These are phyloP conservation scores for Eremothecium coryli DNA, from an alignment of 1,139 yeast species.

Conservation along the genomic window DNA sequence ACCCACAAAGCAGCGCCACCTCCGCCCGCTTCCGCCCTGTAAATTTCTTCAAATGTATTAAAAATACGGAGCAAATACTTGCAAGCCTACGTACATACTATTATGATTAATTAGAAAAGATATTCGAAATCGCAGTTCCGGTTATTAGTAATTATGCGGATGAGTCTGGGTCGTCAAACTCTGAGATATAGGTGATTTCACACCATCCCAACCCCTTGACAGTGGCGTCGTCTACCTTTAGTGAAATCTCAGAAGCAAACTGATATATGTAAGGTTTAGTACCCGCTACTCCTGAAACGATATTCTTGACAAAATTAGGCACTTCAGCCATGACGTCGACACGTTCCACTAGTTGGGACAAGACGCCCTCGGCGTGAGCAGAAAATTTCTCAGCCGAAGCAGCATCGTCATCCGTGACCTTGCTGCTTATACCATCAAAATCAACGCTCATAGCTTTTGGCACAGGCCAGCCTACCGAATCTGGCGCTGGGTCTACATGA, in stretches of 20 bases:
- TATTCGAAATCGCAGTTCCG: no score
- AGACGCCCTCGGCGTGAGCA: constrained; percentile 44
- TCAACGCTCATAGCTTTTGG: constrained; percentile 61
- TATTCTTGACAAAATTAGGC: constrained; percentile 85
- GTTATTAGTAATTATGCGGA: no score
- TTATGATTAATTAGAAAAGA: no score
- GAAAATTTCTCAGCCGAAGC: constrained; percentile 26
- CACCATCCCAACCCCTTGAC: constrained; percentile 59
- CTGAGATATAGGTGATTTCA: constrained; percentile 73
- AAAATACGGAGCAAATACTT: no score
- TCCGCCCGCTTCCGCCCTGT: no score
- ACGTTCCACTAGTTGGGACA: constrained; percentile 63
- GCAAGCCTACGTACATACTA: no score
- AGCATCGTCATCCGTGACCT: constrained; percentile 34
- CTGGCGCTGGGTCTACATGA: constrained; percentile 52
- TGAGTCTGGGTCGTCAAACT: constrained; percentile 18
- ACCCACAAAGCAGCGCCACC: no score
- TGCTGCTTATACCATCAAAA: constrained; percentile 41
- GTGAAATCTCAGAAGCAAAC: constrained; percentile 48
- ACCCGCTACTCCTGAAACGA: constrained; percentile 91
- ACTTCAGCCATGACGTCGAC: constrained; percentile 97
- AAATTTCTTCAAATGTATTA: no score
- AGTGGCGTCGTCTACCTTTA: constrained; percentile 32
- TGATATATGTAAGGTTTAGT: constrained; percentile 93
- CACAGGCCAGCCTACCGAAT: constrained; percentile 87